Percentiles rank a stretch among this genome's conserved stretches.
phyloP scores from a whole-genome alignment of 2,329 filamentous ascomycete species.

The Penicillium sp. region DNA sequence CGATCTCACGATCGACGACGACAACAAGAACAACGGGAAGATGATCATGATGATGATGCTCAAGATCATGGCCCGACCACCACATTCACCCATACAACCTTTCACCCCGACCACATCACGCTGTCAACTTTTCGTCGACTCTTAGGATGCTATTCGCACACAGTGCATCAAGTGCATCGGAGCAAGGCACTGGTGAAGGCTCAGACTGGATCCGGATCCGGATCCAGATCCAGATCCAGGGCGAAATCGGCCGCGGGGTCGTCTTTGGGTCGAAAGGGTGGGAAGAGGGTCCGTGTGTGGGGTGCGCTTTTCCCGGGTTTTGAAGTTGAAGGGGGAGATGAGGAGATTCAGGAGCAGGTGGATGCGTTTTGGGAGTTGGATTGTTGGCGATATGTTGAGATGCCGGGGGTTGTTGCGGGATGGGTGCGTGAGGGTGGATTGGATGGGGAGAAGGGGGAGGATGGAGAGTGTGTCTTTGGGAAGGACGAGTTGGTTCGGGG shows the following conservation, averaged over 20 bases:
- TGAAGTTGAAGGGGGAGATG: constrained; percentile 1
- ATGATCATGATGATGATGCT: no score
- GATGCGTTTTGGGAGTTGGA: constrained; percentile 31
- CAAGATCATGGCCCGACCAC: no score
- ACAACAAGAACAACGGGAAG: no score
- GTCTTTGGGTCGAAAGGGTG: no score
- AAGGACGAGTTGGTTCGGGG: constrained; percentile 30
- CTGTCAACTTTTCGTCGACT: constrained; percentile 22
- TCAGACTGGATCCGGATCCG: constrained; percentile 16
- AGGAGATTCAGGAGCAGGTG: constrained; percentile 15
- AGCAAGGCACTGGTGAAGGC: constrained; percentile 12
- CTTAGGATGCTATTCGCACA: constrained; percentile 22
- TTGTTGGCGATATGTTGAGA: constrained; percentile 32
- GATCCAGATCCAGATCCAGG: constrained; percentile 13
- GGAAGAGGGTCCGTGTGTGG: no score
- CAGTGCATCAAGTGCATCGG: constrained; percentile 21
- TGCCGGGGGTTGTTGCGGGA: constrained; percentile 24
- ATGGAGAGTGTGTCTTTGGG: constrained; percentile 23
- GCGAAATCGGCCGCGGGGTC: constrained; percentile 4
- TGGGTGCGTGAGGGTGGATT: constrained; percentile 1
- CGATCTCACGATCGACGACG: no score
- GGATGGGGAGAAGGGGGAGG: constrained; percentile 6
- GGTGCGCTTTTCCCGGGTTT: no score
- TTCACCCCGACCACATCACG: constrained; percentile 23
- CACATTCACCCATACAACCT: constrained; percentile 4